Base-by-base conservation (phyloP, 345 rosid genomes). In the Orychophragmus violaceus region DNA sequence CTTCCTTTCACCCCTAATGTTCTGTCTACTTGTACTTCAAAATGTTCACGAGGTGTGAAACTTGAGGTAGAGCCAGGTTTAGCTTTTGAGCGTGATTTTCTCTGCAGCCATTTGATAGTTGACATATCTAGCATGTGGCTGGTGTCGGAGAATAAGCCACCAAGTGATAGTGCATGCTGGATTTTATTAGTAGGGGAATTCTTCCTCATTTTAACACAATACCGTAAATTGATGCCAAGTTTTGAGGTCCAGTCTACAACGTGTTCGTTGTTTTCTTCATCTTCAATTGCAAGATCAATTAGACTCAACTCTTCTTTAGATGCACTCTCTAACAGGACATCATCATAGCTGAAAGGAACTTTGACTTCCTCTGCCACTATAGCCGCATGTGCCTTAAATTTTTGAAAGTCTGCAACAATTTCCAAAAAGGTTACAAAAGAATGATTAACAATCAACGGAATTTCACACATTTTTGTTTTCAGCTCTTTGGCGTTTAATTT, bases 201-300 rank as follows among this genome's bases (percentile, higher is more conserved):
- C 82, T 86, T 95, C 79, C 95, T 78, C 64, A 83, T 83, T 70
- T 85, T 91, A 64, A 95, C 87, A 69, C 89, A 91, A 55, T 82
- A 72, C 54, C 68, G 81, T 76, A 95, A 84, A 77, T 95, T 95
- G 64, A 95, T 75, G 64, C 94, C 97, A 72, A 95, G 76, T 69
- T 75, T 70, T 36, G 96, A 84, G 53, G 97, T 95, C 99, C 99
- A 95, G 66, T 95, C 98, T 74, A 81, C 83, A 14, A 79, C 78
- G 64, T 74, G 70, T 77, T 80, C 85, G 55, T 75, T 80, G 33
- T 62, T 72, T 68, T 81, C 83, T 66, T 88, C 90, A 61, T 79
- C 87, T 62, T 81, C 89, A 58, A 95, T 87, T 41, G 98, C 96
- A 75, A 84, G 80, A 78, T 82, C 87, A 74, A 95, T 87, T 89